A percentile compares a stretch with the other conserved stretches of the same genome.
phyloP scores from a whole-genome alignment of 805 yeast genomes.

The Wickerhamiella nectarea region DNA sequence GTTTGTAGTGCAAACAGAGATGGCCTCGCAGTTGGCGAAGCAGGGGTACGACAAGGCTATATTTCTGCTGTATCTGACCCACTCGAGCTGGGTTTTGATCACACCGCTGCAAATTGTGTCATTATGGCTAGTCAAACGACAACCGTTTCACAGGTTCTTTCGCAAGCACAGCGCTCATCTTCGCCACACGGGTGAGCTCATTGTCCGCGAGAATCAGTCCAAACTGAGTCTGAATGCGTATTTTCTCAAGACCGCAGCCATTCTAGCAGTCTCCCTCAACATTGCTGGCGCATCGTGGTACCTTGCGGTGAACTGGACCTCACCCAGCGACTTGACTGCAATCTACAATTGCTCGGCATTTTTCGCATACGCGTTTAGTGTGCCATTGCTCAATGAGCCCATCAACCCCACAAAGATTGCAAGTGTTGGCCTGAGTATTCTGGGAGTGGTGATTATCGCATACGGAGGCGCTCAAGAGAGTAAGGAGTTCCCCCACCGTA shows the following conservation, averaged over 20 bases:
- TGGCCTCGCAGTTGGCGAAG: slow-evolving; percentile 54
- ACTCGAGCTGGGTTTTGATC: slow-evolving; percentile 60
- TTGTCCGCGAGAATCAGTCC: slow-evolving; percentile 12
- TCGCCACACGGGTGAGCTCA: slow-evolving; percentile 13
- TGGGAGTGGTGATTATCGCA: slow-evolving; percentile 69
- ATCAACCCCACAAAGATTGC: slow-evolving; percentile 48
- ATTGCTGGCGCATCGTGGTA: slow-evolving; percentile 79
- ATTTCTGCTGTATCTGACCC: slow-evolving; percentile 46
- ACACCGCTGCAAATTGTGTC: slow-evolving; percentile 54
- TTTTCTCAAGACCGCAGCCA: slow-evolving; percentile 31
- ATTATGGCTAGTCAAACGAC: slow-evolving; percentile 28
- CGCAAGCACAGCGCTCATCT: slow-evolving; percentile 13
- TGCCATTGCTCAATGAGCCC: slow-evolving; percentile 54
- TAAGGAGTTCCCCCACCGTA: slow-evolving; percentile 40
- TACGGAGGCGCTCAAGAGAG: slow-evolving; percentile 29
- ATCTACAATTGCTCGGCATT: slow-evolving; percentile 84
- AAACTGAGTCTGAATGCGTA: slow-evolving; percentile 22
- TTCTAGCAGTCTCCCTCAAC: slow-evolving; percentile 46
- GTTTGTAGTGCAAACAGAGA: slow-evolving; percentile 70
- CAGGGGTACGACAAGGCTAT: slow-evolving; percentile 55
- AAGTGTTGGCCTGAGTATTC: slow-evolving; percentile 57
- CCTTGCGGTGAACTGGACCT: slow-evolving; percentile 63
- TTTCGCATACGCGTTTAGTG: slow-evolving; percentile 73
- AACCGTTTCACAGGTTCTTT: slow-evolving; percentile 11
- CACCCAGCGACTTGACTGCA: slow-evolving; percentile 79